Evolutionary conservation across 768 basidiomycete species (phyloP).

Genomic region (Tylopilus subfusipes): DNA sequence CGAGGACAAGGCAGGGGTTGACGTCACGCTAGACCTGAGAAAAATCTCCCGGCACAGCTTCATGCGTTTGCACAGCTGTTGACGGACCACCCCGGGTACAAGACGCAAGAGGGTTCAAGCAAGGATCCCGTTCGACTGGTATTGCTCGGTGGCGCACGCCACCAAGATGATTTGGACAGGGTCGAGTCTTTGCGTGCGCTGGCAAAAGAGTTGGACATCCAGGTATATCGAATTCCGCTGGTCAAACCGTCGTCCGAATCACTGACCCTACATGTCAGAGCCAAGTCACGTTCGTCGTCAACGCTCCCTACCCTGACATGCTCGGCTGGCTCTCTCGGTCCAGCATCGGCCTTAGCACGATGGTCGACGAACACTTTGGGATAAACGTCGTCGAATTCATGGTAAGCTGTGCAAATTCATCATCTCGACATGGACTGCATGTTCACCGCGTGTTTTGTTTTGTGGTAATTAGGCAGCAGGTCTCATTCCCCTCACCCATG

Average conservation of each 20-base stretch:
- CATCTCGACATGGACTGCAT: constrained; percentile 2
- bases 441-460: constrained; percentile 11
- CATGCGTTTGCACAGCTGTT: constrained; percentile 63
- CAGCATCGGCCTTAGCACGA: constrained; percentile 88
- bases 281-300: constrained; percentile 74
- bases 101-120: constrained; percentile 12
- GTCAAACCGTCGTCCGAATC: not conserved
- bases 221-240: constrained; percentile 42
- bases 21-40: constrained; percentile 71
- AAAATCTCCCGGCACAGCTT: constrained; percentile 84
- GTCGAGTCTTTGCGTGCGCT: constrained; percentile 58
- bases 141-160: constrained; percentile 83
- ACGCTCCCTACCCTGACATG: constrained; percentile 73
- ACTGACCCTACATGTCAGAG: constrained; percentile 40
- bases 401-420: constrained; percentile 45
- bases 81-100: constrained; percentile 55
- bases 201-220: constrained; percentile 59
- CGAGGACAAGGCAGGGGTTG: not conserved
- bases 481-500: constrained; percentile 86
- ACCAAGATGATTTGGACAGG: constrained; percentile 66
- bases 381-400: constrained; percentile 98
- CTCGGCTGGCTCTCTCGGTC: constrained; percentile 68
- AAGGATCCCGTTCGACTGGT: constrained; percentile 52
- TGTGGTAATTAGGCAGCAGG: constrained; percentile 75
- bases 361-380: constrained; percentile 98